These are phyloP conservation scores for Knufia petricola DNA, from an alignment of 2,329 filamentous ascomycete genomes.

Conservation along the genomic window DNA sequence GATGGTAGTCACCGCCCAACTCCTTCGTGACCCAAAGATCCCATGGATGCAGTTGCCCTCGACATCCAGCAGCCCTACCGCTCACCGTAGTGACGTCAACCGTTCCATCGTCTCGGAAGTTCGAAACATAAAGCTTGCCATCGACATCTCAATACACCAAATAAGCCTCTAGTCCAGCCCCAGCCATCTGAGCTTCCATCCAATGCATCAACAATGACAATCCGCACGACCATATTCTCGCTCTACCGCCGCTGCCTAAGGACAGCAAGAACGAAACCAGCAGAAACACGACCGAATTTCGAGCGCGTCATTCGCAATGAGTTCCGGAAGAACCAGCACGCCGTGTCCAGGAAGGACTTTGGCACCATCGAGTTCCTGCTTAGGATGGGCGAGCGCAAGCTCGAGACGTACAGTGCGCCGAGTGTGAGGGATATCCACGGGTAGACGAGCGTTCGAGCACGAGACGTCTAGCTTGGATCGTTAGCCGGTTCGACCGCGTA, in stretches of 20 bases:
- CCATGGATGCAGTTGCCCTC: no score
- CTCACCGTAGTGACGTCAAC: not conserved
- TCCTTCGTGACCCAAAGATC: no score
- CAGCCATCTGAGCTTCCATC: no score
- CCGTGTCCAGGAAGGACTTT: constrained; percentile 74
- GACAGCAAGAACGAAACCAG: constrained; percentile 69
- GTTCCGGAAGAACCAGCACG: constrained; percentile 59
- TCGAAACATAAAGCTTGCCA: no score
- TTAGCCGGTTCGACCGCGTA: no score
- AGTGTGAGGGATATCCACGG: constrained; percentile 63
- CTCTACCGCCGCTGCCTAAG: constrained; percentile 80
- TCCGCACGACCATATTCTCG: not conserved
- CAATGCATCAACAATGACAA: not conserved
- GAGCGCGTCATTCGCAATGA: constrained; percentile 48
- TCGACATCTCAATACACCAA: no score
- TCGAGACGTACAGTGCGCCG: constrained; percentile 71
- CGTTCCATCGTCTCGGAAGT: not conserved
- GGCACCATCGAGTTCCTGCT: constrained; percentile 74
- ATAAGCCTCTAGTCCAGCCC: no score
- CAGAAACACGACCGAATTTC: constrained; percentile 28
- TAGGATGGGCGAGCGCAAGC: constrained; percentile 68
- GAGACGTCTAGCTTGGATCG: no score
- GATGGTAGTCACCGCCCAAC: no score
- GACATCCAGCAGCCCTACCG: no score
- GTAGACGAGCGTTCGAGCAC: no score